phyloP scores from a whole-genome alignment of 2,329 filamentous ascomycete species.

The Paraphoma chrysanthemicola region DNA sequence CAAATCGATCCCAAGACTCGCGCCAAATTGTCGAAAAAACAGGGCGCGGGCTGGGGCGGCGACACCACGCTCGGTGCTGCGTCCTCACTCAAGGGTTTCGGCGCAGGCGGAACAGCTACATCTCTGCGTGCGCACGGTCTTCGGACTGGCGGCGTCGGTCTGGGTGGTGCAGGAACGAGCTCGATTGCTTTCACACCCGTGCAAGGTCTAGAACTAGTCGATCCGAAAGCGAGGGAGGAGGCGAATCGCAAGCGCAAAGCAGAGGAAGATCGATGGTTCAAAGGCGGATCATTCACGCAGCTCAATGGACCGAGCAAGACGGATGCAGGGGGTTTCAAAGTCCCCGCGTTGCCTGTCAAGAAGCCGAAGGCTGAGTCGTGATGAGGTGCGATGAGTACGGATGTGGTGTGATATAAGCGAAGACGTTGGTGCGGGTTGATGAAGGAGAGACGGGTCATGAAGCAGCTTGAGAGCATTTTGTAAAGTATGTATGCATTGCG shows the following conservation, averaged over 20 bases:
- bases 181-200: constrained; percentile 94
- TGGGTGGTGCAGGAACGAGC: constrained; percentile 72
- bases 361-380: constrained; percentile 52
- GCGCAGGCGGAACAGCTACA: constrained; percentile 68
- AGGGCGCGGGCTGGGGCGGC: constrained; percentile 86
- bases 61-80: constrained; percentile 58
- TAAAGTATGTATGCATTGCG: neutral
- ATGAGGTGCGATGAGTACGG: neutral
- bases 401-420: neutral
- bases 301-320: constrained; percentile 62
- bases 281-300: constrained; percentile 95
- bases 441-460: neutral
- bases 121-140: constrained; percentile 81
- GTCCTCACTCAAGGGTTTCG: constrained; percentile 82
- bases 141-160: constrained; percentile 80
- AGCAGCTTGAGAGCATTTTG: neutral
- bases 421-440: neutral
- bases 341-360: constrained; percentile 79
- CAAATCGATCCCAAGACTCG: constrained; percentile 94
- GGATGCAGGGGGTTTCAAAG: constrained; percentile 76
- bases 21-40: constrained; percentile 92
- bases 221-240: constrained; percentile 89
- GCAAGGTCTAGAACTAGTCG: constrained; percentile 92
- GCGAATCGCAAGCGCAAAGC: constrained; percentile 89
- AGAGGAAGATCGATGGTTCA: constrained; percentile 96